Conservation (phyloP, 2,329 filamentous ascomycete species). For the Emmonsiellopsis sp. region DNA sequence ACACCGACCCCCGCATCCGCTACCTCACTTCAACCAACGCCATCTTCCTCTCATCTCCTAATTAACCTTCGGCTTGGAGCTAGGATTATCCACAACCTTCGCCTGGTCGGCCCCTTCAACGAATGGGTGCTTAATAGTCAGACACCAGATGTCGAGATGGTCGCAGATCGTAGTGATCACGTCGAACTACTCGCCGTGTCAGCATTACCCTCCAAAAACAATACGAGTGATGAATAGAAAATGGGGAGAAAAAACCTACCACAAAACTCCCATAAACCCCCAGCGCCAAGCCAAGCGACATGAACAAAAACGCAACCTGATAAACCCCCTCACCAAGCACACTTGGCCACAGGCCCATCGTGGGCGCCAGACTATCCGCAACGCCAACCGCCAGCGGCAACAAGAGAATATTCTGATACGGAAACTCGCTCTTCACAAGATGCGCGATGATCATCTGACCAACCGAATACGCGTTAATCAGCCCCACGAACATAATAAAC, state of each 20-base stretch:
- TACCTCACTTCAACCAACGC: too few relatives aligned
- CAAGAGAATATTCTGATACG: slow-evolving; percentile 78
- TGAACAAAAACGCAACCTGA: slow-evolving; percentile 84
- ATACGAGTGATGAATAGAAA: neutral
- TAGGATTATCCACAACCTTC: neutral
- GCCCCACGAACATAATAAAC: slow-evolving; percentile 77
- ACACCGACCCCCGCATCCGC: too few relatives aligned
- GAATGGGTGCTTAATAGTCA: slow-evolving; percentile 84
- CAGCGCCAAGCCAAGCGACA: slow-evolving; percentile 71
- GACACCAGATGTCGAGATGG: slow-evolving; percentile 95
- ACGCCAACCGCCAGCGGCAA: slow-evolving; percentile 71
- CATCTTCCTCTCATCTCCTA: neutral
- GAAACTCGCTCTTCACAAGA: slow-evolving; percentile 77
- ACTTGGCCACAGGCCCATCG: slow-evolving; percentile 64
- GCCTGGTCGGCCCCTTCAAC: slow-evolving; percentile 22
- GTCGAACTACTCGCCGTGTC: slow-evolving; percentile 49
- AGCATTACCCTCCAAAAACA: slow-evolving; percentile 4
- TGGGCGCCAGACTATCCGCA: slow-evolving; percentile 68
- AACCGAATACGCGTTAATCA: slow-evolving; percentile 91
- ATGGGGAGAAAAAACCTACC: slow-evolving; percentile 30
- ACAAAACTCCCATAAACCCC: slow-evolving; percentile 98
- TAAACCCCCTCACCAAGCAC: slow-evolving; percentile 68
- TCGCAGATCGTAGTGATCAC: slow-evolving; percentile 98
- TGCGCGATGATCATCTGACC: slow-evolving; percentile 95
- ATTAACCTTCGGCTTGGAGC: neutral